These are phyloP conservation scores for Hygrophila difformis DNA, from an alignment of 257 asterid genomes.

Conservation along the genomic window DNA sequence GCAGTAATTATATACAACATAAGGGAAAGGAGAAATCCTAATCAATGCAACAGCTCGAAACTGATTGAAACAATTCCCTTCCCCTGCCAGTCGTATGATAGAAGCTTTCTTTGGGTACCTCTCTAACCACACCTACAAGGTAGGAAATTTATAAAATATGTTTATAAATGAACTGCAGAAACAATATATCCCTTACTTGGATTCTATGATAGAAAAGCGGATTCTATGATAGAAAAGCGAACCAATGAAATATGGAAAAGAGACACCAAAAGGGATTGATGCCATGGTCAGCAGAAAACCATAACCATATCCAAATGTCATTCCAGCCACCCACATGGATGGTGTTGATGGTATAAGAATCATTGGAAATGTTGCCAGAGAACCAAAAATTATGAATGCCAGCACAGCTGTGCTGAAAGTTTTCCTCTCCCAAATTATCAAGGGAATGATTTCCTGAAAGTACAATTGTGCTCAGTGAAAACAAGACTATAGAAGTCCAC, in stretches of 20 bases:
- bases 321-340: slow-evolving; percentile 62
- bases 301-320: not conserved
- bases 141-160: not conserved
- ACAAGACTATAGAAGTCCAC: too few relatives aligned
- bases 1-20: slow-evolving; percentile 61
- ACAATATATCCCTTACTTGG: slow-evolving; percentile 9
- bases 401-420: slow-evolving; percentile 41
- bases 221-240: slow-evolving; percentile 56
- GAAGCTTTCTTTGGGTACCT: slow-evolving; percentile 83
- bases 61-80: slow-evolving; percentile 71
- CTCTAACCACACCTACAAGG: slow-evolving; percentile 55
- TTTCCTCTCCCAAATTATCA: slow-evolving; percentile 47
- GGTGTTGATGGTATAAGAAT: slow-evolving; percentile 63
- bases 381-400: slow-evolving; percentile 48
- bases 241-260: slow-evolving; percentile 76
- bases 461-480: slow-evolving; percentile 3
- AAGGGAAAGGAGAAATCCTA: slow-evolving; percentile 90
- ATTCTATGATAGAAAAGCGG: slow-evolving; percentile 55
- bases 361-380: slow-evolving; percentile 51
- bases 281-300: slow-evolving; percentile 39
- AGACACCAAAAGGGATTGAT: slow-evolving; percentile 54
- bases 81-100: slow-evolving; percentile 72
- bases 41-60: slow-evolving; percentile 73
- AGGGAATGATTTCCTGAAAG: slow-evolving; percentile 43
- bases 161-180: too few relatives aligned